Percentiles rank a stretch among this genome's conserved stretches.
Conservation (phyloP, 1,139 yeast genomes). For the Chernovozyma aurita region DNA sequence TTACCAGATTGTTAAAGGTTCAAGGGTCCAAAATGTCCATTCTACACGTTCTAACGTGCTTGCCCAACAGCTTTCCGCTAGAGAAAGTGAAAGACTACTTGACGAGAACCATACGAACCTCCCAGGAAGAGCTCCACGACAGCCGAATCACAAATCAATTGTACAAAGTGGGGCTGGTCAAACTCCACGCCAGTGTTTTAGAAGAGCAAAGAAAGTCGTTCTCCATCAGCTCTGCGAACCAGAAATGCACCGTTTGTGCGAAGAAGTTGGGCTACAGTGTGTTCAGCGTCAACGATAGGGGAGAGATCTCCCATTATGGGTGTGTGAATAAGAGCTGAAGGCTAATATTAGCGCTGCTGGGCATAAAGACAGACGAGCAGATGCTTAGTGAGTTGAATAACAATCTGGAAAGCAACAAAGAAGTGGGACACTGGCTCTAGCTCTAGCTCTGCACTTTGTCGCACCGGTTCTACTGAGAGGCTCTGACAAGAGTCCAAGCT, state of each 20-base stretch:
- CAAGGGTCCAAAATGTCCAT: conserved; percentile 58
- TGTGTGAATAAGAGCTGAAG: conserved; percentile 27
- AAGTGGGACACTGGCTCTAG: too few species aligned
- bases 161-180: conserved; percentile 34
- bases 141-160: conserved; percentile 28
- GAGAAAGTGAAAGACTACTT: conserved; percentile 42
- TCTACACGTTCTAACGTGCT: conserved; percentile 40
- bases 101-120: conserved; percentile 39
- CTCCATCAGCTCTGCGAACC: conserved; percentile 33
- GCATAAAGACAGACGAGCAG: too few species aligned
- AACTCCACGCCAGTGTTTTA: conserved; percentile 32
- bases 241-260: conserved; percentile 56
- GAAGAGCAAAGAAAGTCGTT: conserved; percentile 32
- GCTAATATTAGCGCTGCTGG: too few species aligned
- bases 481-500: too few species aligned
- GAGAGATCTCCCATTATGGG: conserved; percentile 66
- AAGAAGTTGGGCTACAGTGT: conserved; percentile 62
- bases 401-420: too few species aligned
- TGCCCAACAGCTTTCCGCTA: conserved; percentile 51
- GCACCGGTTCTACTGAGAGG: neutral
- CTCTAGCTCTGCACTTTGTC: too few species aligned
- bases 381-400: too few species aligned
- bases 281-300: conserved; percentile 47
- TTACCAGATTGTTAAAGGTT: conserved; percentile 38
- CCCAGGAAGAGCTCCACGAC: conserved; percentile 22